Evolutionary conservation across 2,329 filamentous ascomycete genomes (phyloP).

Genomic region (Incumbomyces delicatus): DNA sequence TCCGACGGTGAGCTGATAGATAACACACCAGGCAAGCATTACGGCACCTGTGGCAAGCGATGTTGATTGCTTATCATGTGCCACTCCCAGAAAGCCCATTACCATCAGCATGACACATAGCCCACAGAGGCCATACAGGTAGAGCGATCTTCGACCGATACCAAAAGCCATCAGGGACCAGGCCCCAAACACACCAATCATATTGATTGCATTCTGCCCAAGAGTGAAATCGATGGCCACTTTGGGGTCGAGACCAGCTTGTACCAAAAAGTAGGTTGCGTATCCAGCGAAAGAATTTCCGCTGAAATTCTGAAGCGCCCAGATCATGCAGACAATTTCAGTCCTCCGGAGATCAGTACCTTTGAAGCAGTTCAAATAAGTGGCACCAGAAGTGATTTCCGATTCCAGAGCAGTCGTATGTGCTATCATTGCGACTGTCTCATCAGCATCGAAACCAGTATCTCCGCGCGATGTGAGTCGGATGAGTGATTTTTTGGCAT

Average conservation of each 20-base stretch:
- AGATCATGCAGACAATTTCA: conserved; percentile 58
- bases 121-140: conserved; percentile 63
- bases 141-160: conserved; percentile 65
- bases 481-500: conserved; percentile 35
- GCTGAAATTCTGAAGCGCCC: conserved; percentile 53
- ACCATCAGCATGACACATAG: conserved; percentile 69
- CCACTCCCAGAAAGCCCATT: conserved; percentile 70
- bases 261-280: conserved; percentile 46
- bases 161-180: conserved; percentile 59
- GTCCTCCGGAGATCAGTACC: conserved; percentile 68
- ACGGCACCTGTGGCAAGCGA: conserved; percentile 71
- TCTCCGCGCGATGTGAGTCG: conserved; percentile 42
- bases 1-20: conserved; percentile 79
- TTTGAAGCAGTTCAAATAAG: conserved; percentile 74
- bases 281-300: conserved; percentile 56
- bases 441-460: conserved; percentile 67
- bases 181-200: conserved; percentile 32
- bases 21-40: conserved; percentile 72
- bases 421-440: conserved; percentile 85
- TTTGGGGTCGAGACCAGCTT: conserved; percentile 26
- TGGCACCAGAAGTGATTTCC: conserved; percentile 43
- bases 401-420: conserved; percentile 76
- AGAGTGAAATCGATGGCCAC: conserved; percentile 34
- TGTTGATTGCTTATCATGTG: conserved; percentile 40
- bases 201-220: conserved; percentile 37